A percentile compares a stretch with the other conserved stretches of the same genome.
These are phyloP conservation scores for Tubosaeta sp. DNA, from an alignment of 768 basidiomycete genomes.

Conservation along the genomic window DNA sequence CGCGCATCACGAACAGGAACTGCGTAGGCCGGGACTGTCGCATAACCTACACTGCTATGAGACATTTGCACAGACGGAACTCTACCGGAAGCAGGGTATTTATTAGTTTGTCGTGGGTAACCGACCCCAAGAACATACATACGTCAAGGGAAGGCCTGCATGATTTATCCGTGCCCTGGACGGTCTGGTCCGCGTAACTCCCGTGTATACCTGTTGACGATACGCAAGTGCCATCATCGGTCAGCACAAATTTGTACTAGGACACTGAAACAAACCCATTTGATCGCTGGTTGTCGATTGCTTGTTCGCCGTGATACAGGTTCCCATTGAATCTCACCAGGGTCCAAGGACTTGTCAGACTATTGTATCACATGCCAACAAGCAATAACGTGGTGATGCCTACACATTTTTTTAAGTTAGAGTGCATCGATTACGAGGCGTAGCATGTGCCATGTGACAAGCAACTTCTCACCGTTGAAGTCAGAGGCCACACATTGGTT, in stretches of 20 bases:
- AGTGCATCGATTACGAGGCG: neutral
- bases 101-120: too few relatives aligned
- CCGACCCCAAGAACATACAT: neutral
- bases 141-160: too few relatives aligned
- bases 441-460: neutral
- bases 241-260: too few relatives aligned
- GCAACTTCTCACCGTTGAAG: neutral
- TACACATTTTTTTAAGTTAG: neutral
- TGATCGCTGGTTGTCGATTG: too few relatives aligned
- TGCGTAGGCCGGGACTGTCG: neutral
- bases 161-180: too few relatives aligned
- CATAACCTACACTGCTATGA: neutral
- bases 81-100: neutral
- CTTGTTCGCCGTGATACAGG: too few relatives aligned
- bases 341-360: too few relatives aligned
- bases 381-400: neutral
- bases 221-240: too few relatives aligned
- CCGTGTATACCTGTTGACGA: too few relatives aligned
- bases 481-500: neutral
- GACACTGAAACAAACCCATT: too few relatives aligned
- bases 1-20: conserved; percentile 5
- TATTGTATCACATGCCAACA: neutral
- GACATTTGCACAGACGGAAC: neutral
- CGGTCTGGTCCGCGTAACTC: too few relatives aligned
- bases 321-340: too few relatives aligned